Conservation (phyloP, 2,329 filamentous ascomycete species). For the Clonostachys solani region DNA sequence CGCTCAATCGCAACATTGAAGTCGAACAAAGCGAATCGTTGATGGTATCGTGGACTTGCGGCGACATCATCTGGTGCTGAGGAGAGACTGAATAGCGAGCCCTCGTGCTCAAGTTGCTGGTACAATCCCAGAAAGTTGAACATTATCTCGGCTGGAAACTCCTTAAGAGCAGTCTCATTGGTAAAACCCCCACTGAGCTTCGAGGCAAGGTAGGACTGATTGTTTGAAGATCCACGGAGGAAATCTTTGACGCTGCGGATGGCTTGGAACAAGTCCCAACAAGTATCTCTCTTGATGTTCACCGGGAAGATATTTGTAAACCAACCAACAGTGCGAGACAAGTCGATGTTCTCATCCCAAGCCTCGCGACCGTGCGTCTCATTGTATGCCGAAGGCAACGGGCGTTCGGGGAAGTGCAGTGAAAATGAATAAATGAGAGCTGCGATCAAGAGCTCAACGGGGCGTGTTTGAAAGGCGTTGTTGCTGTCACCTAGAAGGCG, state of each 20-base stretch:
- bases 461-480: conserved; percentile 18
- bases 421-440: conserved; percentile 18
- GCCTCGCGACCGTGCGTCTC: conserved; percentile 29
- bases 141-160: conserved; percentile 34
- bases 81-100: conserved; percentile 11
- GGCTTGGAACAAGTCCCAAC: conserved; percentile 1
- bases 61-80: conserved; percentile 1
- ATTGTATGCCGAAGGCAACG: conserved; percentile 17
- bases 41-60: background rate
- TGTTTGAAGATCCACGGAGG: conserved; percentile 9
- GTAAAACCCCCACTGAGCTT: conserved; percentile 15
- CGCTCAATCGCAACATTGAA: conserved; percentile 37
- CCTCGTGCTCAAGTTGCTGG: conserved; percentile 18
- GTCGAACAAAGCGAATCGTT: conserved; percentile 40
- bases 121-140: conserved; percentile 40
- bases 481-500: conserved; percentile 12
- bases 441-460: conserved; percentile 25
- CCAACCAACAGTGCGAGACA: conserved; percentile 30
- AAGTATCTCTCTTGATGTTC: conserved; percentile 4
- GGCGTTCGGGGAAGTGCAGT: conserved; percentile 17
- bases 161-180: conserved; percentile 7
- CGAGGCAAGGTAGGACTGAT: conserved; percentile 7
- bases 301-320: conserved; percentile 28
- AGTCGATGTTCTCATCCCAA: conserved; percentile 21
- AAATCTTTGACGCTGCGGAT: conserved; percentile 9